Percentiles rank a stretch among this genome's conserved stretches.
Conservation (phyloP, 495 filamentous ascomycete species). For the Astrothelium subdiscretum region DNA sequence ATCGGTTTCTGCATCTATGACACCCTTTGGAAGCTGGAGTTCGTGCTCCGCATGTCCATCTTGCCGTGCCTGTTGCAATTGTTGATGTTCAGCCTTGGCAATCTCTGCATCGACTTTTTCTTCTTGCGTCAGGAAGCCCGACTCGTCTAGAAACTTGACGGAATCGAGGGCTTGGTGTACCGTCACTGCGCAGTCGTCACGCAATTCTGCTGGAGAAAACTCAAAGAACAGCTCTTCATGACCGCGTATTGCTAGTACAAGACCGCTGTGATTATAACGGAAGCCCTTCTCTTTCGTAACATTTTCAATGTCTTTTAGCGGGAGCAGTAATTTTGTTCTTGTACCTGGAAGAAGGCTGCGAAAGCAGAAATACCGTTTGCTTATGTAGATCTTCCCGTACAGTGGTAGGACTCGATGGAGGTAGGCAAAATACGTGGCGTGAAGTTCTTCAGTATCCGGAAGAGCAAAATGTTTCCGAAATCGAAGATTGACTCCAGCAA, state of each 20-base stretch:
- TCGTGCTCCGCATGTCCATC: constrained; percentile 39
- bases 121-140: constrained; percentile 54
- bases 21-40: neutral
- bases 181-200: constrained; percentile 82
- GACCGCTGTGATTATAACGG: constrained; percentile 78
- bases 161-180: constrained; percentile 65
- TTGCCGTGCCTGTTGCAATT: constrained; percentile 65
- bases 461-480: constrained; percentile 88
- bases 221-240: constrained; percentile 98
- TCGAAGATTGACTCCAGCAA: constrained; percentile 53
- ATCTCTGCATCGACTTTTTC: constrained; percentile 61
- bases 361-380: constrained; percentile 84
- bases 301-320: constrained; percentile 85
- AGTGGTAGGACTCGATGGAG: constrained; percentile 80
- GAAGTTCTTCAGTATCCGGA: constrained; percentile 70
- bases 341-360: constrained; percentile 83
- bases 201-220: constrained; percentile 59
- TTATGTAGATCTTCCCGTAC: constrained; percentile 95
- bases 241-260: constrained; percentile 83
- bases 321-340: constrained; percentile 83
- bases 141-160: constrained; percentile 59
- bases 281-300: constrained; percentile 94
- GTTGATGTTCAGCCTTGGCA: constrained; percentile 71
- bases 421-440: constrained; percentile 82
- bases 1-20: constrained; percentile 27